A percentile compares a stretch with the other conserved stretches of the same genome.
These are phyloP conservation scores for Platanthera zijinensis DNA, from an alignment of 106 monocot genomes.

Conservation along the genomic window DNA sequence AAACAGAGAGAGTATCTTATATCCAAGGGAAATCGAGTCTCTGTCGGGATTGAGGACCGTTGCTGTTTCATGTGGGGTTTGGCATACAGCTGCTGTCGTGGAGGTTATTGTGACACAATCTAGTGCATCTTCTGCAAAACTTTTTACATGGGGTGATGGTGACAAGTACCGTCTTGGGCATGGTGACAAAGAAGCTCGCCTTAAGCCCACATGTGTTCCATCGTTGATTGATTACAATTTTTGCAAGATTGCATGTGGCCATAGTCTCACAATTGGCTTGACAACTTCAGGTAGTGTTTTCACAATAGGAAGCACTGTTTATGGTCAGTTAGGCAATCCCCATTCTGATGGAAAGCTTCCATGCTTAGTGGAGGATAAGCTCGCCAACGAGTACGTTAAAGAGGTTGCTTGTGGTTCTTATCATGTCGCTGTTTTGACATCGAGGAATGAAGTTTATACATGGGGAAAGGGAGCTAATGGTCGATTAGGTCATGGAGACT, in stretches of 20 bases:
- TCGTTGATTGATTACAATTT: slow-evolving; percentile 93
- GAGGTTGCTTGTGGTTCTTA: slow-evolving; percentile 92
- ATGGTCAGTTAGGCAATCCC: slow-evolving; percentile 95
- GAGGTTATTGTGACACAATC: slow-evolving; percentile 89
- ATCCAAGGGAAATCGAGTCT: slow-evolving; percentile 87
- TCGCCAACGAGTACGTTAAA: slow-evolving; percentile 44
- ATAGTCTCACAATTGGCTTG: slow-evolving; percentile 80
- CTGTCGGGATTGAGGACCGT: slow-evolving; percentile 84
- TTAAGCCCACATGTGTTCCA: slow-evolving; percentile 88
- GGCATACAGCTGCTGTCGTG: slow-evolving; percentile 90
- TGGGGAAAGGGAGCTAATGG: slow-evolving; percentile 98
- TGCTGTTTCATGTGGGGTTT: slow-evolving; percentile 89
- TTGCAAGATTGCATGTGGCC: slow-evolving; percentile 81
- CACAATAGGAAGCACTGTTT: slow-evolving; percentile 82
- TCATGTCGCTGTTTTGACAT: slow-evolving; percentile 80
- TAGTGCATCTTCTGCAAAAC: slow-evolving; percentile 72
- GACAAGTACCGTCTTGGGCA: slow-evolving; percentile 91
- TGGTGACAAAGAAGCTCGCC: slow-evolving; percentile 70
- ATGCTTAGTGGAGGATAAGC: slow-evolving; percentile 73
- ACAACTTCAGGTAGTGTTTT: slow-evolving; percentile 75
- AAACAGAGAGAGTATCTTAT: slow-evolving; percentile 50
- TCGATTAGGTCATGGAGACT: slow-evolving; percentile 87
- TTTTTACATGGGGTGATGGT: slow-evolving; percentile 98
- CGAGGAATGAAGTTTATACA: slow-evolving; percentile 69
- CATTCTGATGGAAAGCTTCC: slow-evolving; percentile 82